Evolutionary conservation across 495 filamentous ascomycete species (phyloP), one percentile per base, ranked within the genome.

Genomic region (Penicillium tannophilum): DNA sequence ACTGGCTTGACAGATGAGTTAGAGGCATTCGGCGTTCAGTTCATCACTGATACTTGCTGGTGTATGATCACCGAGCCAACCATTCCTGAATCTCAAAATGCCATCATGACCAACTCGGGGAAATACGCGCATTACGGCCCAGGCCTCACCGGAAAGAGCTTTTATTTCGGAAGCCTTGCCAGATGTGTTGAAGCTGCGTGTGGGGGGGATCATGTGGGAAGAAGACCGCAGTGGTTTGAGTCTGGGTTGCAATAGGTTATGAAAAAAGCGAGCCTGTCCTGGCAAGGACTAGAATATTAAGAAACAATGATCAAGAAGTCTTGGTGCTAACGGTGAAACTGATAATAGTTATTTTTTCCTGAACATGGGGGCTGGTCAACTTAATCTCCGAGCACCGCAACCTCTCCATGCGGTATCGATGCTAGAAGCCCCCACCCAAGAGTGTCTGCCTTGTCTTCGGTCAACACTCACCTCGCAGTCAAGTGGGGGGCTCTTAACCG

Each of bases 21-120:
- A 7, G 61, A 73, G 19, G 47, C 24, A 26, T 69, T 69, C 44
- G 68, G 70, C 0, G 70, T 33, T n/a, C 54, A 61, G 26, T 47
- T 73, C 16, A 33, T 71, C 12, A 73, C 68, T 4, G 70, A 73
- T 61, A 69, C 65, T 0, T 71, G 70, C 42, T 73, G 70, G 70
- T 71, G 68, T 26, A 71, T 73, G 68, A 61, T 71, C 26, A 35
- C 26, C 16, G 64, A 71, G 16, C 67, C 70, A 16, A 55, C 63
- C 0, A 64, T 72, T 24, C 65, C 68, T 6, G 42, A 5, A 8
- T 9, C 19, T 26, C 24, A 35, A 12, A 28, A 46, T 9, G 59
- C 51, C 1, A 67, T 68, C 19, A 66, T 73, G 61, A 71, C 70
- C 2, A 73, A 69, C 46, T 71, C 65, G 12, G 70, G 55, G 17